Conservation (phyloP, 176 grass and related monocot species). For the Cenchrus americanus region DNA sequence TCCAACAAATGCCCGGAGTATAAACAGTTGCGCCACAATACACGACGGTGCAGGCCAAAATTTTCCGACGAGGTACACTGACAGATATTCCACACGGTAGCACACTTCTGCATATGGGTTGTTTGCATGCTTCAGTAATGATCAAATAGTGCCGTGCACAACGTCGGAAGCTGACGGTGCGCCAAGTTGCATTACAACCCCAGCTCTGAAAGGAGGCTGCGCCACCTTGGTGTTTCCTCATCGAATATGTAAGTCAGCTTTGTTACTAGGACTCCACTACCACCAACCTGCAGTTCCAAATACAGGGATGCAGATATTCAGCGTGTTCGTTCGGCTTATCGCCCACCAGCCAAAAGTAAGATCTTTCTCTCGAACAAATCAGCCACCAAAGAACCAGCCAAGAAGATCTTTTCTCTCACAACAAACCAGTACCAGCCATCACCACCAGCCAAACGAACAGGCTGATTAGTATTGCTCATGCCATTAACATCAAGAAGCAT, state of each 20-base stretch:
- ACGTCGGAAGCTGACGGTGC: not conserved
- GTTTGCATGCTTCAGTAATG: slow-evolving; percentile 11
- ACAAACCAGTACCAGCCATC: too few species aligned
- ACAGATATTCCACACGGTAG: not conserved
- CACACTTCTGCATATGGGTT: slow-evolving; percentile 28
- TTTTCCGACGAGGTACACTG: not conserved
- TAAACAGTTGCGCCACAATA: slow-evolving; percentile 10
- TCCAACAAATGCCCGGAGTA: slow-evolving; percentile 4
- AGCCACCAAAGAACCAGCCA: too few species aligned
- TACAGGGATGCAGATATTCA: not conserved
- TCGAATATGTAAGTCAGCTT: slow-evolving; percentile 94
- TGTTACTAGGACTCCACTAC: slow-evolving; percentile 92
- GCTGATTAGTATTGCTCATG: not conserved
- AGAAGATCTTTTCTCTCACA: too few species aligned
- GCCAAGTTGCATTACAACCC: slow-evolving; percentile 67
- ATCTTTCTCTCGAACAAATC: too few species aligned
- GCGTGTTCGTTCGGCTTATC: too few species aligned
- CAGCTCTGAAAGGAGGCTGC: slow-evolving; percentile 71
- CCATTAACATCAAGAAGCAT: slow-evolving; percentile 9
- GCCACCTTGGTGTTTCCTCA: slow-evolving; percentile 94
- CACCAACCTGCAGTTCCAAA: slow-evolving; percentile 62
- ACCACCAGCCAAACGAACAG: too few species aligned
- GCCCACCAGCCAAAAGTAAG: too few species aligned
- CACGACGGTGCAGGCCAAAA: not conserved
- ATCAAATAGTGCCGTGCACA: not conserved